Evolutionary conservation across 2,329 filamentous ascomycete species (phyloP).

Genomic region (Microdochium trichocladiopsis): DNA sequence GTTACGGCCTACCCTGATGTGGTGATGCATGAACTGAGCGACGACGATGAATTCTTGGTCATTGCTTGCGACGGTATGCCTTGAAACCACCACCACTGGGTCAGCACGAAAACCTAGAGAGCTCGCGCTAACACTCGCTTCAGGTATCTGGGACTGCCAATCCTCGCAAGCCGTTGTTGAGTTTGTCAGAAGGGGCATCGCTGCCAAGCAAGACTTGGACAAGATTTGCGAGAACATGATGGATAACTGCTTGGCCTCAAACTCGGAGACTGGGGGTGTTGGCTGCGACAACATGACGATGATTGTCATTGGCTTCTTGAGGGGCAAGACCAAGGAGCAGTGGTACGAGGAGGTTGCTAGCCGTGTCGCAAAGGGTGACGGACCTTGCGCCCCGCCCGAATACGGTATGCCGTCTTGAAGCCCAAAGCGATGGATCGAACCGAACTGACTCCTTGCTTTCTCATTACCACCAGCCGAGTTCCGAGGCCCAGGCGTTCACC

Average conservation of each 20-base stretch:
- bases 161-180: constrained; percentile 96
- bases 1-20: constrained; percentile 97
- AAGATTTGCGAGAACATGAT: constrained; percentile 99
- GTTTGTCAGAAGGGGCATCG: constrained; percentile 93
- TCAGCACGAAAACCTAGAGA: not conserved
- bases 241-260: constrained; percentile 98
- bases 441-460: constrained; percentile 12
- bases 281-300: constrained; percentile 99
- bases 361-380: constrained; percentile 92
- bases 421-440: constrained; percentile 18
- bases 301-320: constrained; percentile 79
- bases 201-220: constrained; percentile 88
- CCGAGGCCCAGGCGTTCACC: constrained; percentile 73
- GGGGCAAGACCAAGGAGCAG: constrained; percentile 89
- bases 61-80: constrained; percentile 82
- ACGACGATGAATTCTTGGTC: constrained; percentile 93
- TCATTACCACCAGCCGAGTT: constrained; percentile 60
- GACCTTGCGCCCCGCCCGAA: constrained; percentile 96
- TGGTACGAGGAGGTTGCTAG: constrained; percentile 97
- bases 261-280: constrained; percentile 95
- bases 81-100: constrained; percentile 8
- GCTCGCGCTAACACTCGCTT: constrained; percentile 7
- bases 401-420: constrained; percentile 72
- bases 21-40: constrained; percentile 78
- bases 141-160: constrained; percentile 99